Evolutionary conservation across 345 rosid species (phyloP), one percentile per base, ranked within the genome.

Genomic region (Eucalyptus dawsonii): DNA sequence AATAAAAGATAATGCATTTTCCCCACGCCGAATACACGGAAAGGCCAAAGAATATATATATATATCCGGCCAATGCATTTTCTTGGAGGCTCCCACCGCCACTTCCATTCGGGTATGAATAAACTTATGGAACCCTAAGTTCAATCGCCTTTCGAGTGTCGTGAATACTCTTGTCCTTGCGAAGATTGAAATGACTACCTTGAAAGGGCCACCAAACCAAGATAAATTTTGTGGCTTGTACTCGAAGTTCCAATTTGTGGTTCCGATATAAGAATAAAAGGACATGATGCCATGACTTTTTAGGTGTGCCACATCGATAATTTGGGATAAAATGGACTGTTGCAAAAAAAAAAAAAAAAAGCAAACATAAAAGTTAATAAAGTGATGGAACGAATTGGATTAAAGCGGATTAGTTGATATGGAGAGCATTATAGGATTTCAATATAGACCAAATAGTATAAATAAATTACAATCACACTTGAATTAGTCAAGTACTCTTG

Each of bases 321-420:
- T 65, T n/a, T 65, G 37, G 37, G 40, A 65, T 15, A n/a, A 65
- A 65, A 65, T 65, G 40, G 76, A 65, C 40, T 3, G 37, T n/a
- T 4, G 37, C 40, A 65, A n/a, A 65, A 65, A 14, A 14, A 5
- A 5, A 25, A 72, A 10, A 67, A 16, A 67, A 4, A 34, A 69
- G 2, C 24, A 69, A 69, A 34, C 44, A 9, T 9, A 17, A 69
- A 69, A 34, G 6, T 69, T 16, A 34, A 69, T 69, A 34, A 19
- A 34, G 9, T 34, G 45, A 21, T 0, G 15, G 14, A 76, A 10
- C 4, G 15, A 21, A 76, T 76, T 40, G 27, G 27, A 76, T 11
- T 37, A 21, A 40, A 5, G 2, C 5, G 2, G 2, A 19, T 37
- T 0, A 7, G 1, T 76, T 8, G 9, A 40, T 21, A 37, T 11